These are phyloP conservation scores for Metschnikowia proteae DNA, from an alignment of 805 yeast species.

Conservation along the genomic window DNA sequence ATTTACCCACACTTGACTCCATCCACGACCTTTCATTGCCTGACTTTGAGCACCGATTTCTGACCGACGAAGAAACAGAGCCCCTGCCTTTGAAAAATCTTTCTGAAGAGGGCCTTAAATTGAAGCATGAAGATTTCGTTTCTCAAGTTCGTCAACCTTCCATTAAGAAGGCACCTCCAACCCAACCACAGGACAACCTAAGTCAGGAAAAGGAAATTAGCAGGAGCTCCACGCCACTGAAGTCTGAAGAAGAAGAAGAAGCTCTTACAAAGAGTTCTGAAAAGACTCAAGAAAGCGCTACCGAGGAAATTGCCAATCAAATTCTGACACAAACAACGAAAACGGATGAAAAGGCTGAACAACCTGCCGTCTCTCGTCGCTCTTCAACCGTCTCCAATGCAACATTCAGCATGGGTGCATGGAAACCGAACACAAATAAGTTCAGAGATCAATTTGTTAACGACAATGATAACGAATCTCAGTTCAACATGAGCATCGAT, in stretches of 20 bases:
- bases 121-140: conserved; percentile 12
- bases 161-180: conserved; percentile 35
- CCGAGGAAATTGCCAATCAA: not conserved
- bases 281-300: not conserved
- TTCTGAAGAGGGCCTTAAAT: conserved; percentile 5
- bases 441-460: conserved; percentile 48
- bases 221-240: not conserved
- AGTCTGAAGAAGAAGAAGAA: not conserved
- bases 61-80: conserved; percentile 6
- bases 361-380: conserved; percentile 23
- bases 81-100: not conserved
- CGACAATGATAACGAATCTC: conserved; percentile 40
- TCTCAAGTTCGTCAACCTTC: conserved; percentile 19
- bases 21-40: conserved; percentile 26
- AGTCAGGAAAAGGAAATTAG: not conserved
- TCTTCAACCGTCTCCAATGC: conserved; percentile 28
- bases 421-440: conserved; percentile 57
- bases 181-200: conserved; percentile 4
- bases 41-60: conserved; percentile 24
- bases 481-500: conserved; percentile 14
- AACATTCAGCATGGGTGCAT: conserved; percentile 48
- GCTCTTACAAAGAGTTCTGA: not conserved
- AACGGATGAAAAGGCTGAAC: not conserved
- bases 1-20: conserved; percentile 23
- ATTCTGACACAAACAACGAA: not conserved